Base-by-base conservation (phyloP, 345 rosid genomes). In the Cochlearia excelsa region DNA sequence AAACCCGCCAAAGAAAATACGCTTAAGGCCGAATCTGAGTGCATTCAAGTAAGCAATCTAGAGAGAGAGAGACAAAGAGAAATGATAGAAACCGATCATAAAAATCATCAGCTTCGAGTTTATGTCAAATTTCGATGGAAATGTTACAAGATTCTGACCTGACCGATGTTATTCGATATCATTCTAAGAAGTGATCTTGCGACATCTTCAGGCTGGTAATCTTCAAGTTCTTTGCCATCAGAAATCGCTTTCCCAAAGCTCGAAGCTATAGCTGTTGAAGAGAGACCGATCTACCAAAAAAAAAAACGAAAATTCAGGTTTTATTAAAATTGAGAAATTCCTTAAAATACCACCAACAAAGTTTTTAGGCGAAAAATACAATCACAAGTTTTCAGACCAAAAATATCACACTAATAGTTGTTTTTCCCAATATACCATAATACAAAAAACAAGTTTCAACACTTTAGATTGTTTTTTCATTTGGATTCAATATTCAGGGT, bases 161-260 rank as follows among this genome's bases (percentile, higher is more conserved):
- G 95, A 46, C 95, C 91, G 38, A 86, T 71, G 66, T 89, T 89
- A 65, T 89, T 86, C 16, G 95, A 89, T 46, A 89, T 86, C 95
- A 89, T 84, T 76, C 91, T 73, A 57, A 89, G 30, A 60, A 89
- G 95, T 5, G 97, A 82, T 16, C 84, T 78, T 4, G 91, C 78
- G 0, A 89, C 51, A 61, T 89, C 97, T 77, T 88, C 96, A 46
- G 82, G 80, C 41, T 78, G 61, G 77, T 82, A 88, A 63, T 84
- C 91, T 74, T 78, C 85, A 28, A 84, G 84, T 66, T 82, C 94
- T 76, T 79, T 86, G 37, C 78, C 63, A 37, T 77, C 81, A 63
- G 88, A 71, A 65, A 88, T 82, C 50, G 87, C 84, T 79, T 84
- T 88, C 27, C 96, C 96, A 68, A 88, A 86, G 78, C 96, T 88